Base-by-base conservation (phyloP, 129 eudicot species). In the Glebionis coronaria region DNA sequence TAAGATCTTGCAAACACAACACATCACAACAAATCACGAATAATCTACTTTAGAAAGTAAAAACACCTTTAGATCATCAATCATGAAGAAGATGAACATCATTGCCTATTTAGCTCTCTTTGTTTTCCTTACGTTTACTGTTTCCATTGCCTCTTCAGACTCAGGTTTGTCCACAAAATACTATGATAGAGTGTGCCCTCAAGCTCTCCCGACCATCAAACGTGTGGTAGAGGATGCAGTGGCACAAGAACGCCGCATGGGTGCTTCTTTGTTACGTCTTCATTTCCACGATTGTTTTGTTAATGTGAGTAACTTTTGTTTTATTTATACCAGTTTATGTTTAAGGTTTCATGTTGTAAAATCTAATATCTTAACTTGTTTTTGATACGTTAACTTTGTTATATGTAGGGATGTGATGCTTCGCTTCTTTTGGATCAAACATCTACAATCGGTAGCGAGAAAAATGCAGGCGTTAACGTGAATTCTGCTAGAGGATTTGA, bases 281-380 rank as follows among this genome's bases (percentile, higher is more conserved):
- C 83, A 81, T 63, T 81, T 84, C 68, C 90, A 81, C 40, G 90
- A 84, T 31, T 84, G 89, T 45, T 84, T 84, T 65, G 83, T 77
- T 31, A 76, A 70, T 14, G 88, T 76, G 72, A 5, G 71, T 18
- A 40, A 56, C 57, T n/a, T n/a, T n/a, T n/a, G n/a, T n/a, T n/a
- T 19, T 23, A 27, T 27, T 13, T 1, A 12, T 46, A 20, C 0
- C 29, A 44, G 18, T n/a, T n/a, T 20, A 23, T 23, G 25, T 23
- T 23, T 23, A 23, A 23, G 42, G 42, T 35, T 9, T 35, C 9
- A 35, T 6, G 10, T 35, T 35, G 6, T 61, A n/a, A 18, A 35
- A 9, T 14, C 0, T 60, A 0, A 14, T 35, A 35, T 35, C 10
- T 35, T 35, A 35, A 10, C 19, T 3, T 12, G 14, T 54, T 13